phyloP scores from a whole-genome alignment of 2,329 filamentous ascomycete genomes.

The Albophoma yamanashiensis region DNA sequence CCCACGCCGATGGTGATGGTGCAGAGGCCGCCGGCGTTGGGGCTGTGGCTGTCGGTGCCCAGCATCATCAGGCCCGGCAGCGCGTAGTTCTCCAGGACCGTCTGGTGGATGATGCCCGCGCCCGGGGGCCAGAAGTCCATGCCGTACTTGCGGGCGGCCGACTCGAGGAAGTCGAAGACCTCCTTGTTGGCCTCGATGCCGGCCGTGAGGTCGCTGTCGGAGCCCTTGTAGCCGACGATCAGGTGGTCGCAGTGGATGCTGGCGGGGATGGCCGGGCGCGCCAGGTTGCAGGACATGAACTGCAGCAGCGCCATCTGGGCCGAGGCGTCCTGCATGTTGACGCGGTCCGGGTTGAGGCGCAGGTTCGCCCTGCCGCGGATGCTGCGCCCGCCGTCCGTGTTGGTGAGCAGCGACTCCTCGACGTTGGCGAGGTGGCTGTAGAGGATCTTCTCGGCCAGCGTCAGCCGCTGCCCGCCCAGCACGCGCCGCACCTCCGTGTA shows the following conservation, averaged over 20 bases:
- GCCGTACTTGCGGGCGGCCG: conserved; percentile 79
- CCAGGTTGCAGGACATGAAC: conserved; percentile 95
- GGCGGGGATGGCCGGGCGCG: conserved; percentile 81
- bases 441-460: conserved; percentile 94
- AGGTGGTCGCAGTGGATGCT: conserved; percentile 99
- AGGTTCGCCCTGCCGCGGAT: conserved; percentile 85
- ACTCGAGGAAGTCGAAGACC: conserved; percentile 95
- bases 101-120: conserved; percentile 95
- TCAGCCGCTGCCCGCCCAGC: conserved; percentile 58
- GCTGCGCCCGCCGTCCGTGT: conserved; percentile 72
- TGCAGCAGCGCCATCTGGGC: conserved; percentile 97
- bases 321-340: conserved; percentile 98
- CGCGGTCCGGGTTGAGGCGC: conserved; percentile 93
- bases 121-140: conserved; percentile 95
- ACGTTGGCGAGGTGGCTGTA: conserved; percentile 89
- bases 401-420: conserved; percentile 75
- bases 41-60: conserved; percentile 93
- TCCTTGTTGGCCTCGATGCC: conserved; percentile 91
- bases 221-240: conserved; percentile 91
- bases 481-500: conserved; percentile 66
- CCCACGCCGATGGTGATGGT: conserved; percentile 95
- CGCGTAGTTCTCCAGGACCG: conserved; percentile 93
- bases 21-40: conserved; percentile 89
- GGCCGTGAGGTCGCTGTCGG: conserved; percentile 70
- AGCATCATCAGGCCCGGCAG: conserved; percentile 98